Evolutionary conservation across 495 filamentous ascomycete genomes (phyloP), one percentile per base, ranked within the genome.

Genomic region (Penicillium bialowiezense): DNA sequence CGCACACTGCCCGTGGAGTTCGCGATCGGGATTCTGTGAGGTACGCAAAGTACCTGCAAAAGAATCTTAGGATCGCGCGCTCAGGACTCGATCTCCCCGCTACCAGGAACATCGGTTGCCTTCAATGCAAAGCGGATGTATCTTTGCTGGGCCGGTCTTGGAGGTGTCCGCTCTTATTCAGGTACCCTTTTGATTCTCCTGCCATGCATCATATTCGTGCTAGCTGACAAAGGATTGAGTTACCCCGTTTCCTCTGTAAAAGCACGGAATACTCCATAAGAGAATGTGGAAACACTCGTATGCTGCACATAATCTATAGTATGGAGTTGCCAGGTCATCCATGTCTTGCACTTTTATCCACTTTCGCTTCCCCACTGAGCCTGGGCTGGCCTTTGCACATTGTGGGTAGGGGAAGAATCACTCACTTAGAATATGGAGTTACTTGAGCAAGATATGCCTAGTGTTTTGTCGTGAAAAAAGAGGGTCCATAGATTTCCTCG

Each of bases 61-160:
- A 18, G 34, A 18, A 37, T 37, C 34, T 37, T n/a, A n/a, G n/a
- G 23, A 7, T 26, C 17, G 41, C 17, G 26, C 26, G 48, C 53
- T 48, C 53, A 39, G 44, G 51, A 7, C 20, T 33, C 7, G 6
- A 35, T 38, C 19, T 53, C 50, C 51, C 60, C 50, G 44, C 50
- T 61, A 55, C 60, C 58, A 51, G 60, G 55, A 52, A 59, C 9
- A 9, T 39, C 28, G 40, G 42, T 62, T 56, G 52, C 50, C 44
- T 62, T 41, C 44, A 52, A 64, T 59, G 61, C 59, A 64, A 64
- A 55, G 61, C 29, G 51, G 39, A 59, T 43, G 55, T 53, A 49
- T 17, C 28, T 10, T 20, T 44, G 29, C 41, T 54, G 43, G 54
- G 24, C 15, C 41, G 14, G 34, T 19, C 14, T 41, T 17, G 32